phyloP scores from a whole-genome alignment of 768 basidiomycete species.

The Russula sp. region DNA sequence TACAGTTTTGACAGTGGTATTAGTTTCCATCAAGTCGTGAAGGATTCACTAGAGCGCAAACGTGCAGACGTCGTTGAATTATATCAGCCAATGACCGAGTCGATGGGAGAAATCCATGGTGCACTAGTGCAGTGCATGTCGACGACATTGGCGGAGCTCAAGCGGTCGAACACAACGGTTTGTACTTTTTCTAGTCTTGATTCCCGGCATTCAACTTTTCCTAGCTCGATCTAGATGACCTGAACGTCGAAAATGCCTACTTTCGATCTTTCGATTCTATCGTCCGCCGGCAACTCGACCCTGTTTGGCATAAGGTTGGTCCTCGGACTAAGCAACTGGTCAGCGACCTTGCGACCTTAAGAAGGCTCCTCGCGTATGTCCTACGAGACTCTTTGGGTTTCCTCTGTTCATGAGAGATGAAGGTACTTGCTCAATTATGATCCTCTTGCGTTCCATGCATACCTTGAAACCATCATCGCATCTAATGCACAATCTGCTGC shows the following conservation, averaged over 20 bases:
- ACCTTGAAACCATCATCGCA: constrained; percentile 80
- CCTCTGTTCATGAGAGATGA: not conserved
- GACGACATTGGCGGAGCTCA: constrained; percentile 81
- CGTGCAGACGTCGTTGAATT: constrained; percentile 91
- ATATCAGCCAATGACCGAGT: constrained; percentile 74
- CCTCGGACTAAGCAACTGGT: constrained; percentile 89
- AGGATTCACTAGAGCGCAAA: constrained; percentile 72
- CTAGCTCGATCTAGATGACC: constrained; percentile 89
- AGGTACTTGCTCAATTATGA: constrained; percentile 90
- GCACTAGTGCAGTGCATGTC: constrained; percentile 94
- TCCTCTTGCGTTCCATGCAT: constrained; percentile 82
- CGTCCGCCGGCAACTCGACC: constrained; percentile 83
- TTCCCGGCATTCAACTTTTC: not conserved
- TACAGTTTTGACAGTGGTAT: constrained; percentile 14
- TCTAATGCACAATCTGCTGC: constrained; percentile 46
- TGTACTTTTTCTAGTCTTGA: constrained; percentile 13
- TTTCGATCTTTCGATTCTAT: constrained; percentile 89
- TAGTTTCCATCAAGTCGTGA: constrained; percentile 89
- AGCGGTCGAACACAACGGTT: constrained; percentile 75
- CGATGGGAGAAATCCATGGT: constrained; percentile 89
- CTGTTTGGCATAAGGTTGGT: constrained; percentile 96
- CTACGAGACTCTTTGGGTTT: not conserved
- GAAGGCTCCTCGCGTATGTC: constrained; percentile 73
- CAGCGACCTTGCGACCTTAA: constrained; percentile 75
- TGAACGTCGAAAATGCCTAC: constrained; percentile 89